Base-by-base conservation (phyloP, 2,329 filamentous ascomycete genomes). In the Pseudogymnoascus sp. region DNA sequence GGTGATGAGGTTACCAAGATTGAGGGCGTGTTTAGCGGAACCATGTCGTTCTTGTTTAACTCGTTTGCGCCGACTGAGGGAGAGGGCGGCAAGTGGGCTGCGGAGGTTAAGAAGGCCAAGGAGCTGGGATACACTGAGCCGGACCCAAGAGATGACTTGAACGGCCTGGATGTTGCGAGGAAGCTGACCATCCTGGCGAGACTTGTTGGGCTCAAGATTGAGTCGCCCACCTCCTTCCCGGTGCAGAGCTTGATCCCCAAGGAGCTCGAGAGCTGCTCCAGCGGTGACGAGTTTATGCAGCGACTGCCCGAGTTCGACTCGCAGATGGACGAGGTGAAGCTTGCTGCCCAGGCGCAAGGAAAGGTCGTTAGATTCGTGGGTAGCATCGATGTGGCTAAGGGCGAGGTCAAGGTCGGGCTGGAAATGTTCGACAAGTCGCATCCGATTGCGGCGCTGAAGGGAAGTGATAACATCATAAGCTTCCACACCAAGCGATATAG, bases 41-140 rank as follows among this genome's bases (percentile, higher is more conserved):
- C 94, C 61, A 93, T 99, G 86, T 95, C 90, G 38, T 99, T 97
- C 81, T 81, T 99, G 39, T 97, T 99, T 85, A 97, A 97, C 81
- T 92, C 86, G 20, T 99, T 97, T 74, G 91, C 92, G 57, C 94
- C 94, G 0, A 86, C 87, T 2, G 83, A 85, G 58, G 88, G 88
- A 4, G 78, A 81, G 20, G 89, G 89, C 35, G 90, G 90, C 59
- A 86, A 87, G 70, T 99, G 95, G 88, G 94, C 90, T 43, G 88
- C 88, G 57, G 92, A 96, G 72, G 94, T 99, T 35, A 86, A 85
- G 71, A 92, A 93, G 75, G 94, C 94, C 61, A 96, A 97, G 79
- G 86, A 92, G 63, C 81, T 96, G 57, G 94, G 94, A 20, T 99
- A 95, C 78, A 95, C 90, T 0, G 90, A 95, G 77, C 90, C 90